These are phyloP conservation scores for Fragaria nilgerrensis DNA, from an alignment of 306 rosid species.

Conservation along the genomic window DNA sequence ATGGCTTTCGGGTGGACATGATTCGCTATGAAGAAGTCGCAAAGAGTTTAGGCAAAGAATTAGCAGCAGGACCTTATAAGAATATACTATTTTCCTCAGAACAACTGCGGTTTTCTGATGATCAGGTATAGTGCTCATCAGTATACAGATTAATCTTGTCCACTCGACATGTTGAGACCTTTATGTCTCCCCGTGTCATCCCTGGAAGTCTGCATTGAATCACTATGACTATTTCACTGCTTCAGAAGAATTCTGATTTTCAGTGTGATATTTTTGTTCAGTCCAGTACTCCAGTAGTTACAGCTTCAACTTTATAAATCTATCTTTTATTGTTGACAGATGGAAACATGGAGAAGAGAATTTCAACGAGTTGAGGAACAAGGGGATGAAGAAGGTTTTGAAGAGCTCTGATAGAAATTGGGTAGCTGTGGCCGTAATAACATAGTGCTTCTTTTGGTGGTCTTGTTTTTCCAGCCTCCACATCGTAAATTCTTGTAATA, in stretches of 20 bases:
- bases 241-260: background rate
- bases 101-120: conserved; percentile 69
- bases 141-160: background rate
- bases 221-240: background rate
- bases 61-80: conserved; percentile 35
- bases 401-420: conserved; percentile 42
- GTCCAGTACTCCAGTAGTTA: background rate
- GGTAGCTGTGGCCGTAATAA: background rate
- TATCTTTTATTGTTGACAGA: conserved; percentile 35
- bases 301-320: conserved; percentile 7
- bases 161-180: background rate
- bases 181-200: background rate
- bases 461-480: conserved; percentile 2
- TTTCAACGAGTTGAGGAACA: conserved; percentile 56
- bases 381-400: conserved; percentile 76
- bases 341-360: conserved; percentile 57
- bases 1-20: conserved; percentile 66
- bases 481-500: background rate
- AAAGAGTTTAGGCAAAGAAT: conserved; percentile 40
- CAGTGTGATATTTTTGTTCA: background rate
- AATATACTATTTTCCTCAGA: conserved; percentile 62
- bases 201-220: background rate
- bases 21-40: conserved; percentile 49
- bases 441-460: background rate
- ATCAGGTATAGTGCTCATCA: conserved; percentile 41